Evolutionary conservation across 2,329 filamentous ascomycete species (phyloP), one percentile per base, ranked within the genome.

Genomic region (Fonsecaea erecta): DNA sequence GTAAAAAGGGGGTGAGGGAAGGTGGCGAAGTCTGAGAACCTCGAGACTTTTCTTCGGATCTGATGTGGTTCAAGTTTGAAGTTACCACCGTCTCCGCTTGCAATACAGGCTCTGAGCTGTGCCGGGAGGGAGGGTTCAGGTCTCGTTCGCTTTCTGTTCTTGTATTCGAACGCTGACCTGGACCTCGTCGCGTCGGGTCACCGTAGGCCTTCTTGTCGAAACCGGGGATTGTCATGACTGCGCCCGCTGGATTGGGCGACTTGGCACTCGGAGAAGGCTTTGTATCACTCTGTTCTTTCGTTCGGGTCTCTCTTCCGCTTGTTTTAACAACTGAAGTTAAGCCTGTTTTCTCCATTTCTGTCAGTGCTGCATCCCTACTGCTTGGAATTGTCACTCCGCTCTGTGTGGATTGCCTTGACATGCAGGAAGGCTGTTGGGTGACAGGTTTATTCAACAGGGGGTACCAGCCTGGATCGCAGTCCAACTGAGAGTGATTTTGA

Each of bases 121-220:
- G 7, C 11, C 11, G 43, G 14, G 43, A 14, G 2, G 8, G 18
- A 26, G 21, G 14, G 7, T 11, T 24, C 43, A 48, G 43, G 8
- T 24, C 43, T 26, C 2, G 21, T 24, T 24, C 11, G 8, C 52
- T 30, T 26, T 30, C 14, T 53, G 6, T 32, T 30, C 16, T 26
- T n/a, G 16, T 16, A 32, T 9, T 53, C 3, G 43, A 14, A 14
- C 9, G 12, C 57, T 40, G 18, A 9, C n/a, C n/a, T 9, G n/a
- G 7, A 12, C 24, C 14, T 30, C 18, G 55, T 26, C 52, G 55
- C 12, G 52, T 52, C 14, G 62, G 62, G 32, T 64, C 46, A 16
- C 62, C 62, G n/a, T 64, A 64, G n/a, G 48, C 56, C 26, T 32
- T 55, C 35, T 51, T 37, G 35, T 64, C 40, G n/a, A 64, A 64